A percentile compares a stretch with the other conserved stretches of the same genome.
These are phyloP conservation scores for Arabidopsis arenosa DNA, from an alignment of 345 rosid genomes.

Conservation along the genomic window DNA sequence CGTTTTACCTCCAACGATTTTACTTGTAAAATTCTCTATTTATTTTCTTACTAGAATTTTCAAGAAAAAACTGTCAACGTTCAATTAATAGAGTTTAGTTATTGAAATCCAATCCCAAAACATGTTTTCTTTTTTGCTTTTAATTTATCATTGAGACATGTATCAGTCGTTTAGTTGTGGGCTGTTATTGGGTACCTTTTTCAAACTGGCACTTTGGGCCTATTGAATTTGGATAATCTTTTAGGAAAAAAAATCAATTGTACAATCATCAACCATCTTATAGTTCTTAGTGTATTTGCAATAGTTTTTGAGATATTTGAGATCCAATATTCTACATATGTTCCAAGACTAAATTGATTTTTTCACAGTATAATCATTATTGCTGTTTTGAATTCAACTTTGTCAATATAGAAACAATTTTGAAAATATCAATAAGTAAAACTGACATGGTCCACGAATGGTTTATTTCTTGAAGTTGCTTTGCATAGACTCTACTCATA, in stretches of 20 bases:
- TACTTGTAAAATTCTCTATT: too few species aligned
- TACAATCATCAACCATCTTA: background rate
- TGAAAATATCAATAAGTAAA: background rate
- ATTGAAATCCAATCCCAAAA: too few species aligned
- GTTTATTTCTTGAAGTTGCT: background rate
- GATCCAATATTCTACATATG: background rate
- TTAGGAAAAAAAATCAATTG: background rate
- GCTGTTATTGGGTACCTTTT: background rate
- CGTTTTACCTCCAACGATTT: too few species aligned
- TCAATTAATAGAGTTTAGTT: too few species aligned
- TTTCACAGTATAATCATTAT: background rate
- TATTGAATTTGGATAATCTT: background rate
- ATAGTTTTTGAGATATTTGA: background rate
- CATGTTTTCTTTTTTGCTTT: too few species aligned
- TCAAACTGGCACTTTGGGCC: background rate
- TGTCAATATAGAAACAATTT: background rate
- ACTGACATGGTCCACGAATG: background rate
- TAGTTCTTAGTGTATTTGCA: background rate
- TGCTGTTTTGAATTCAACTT: background rate
- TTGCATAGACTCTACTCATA: conserved; percentile 11
- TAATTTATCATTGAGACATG: background rate
- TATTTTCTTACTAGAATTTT: too few species aligned
- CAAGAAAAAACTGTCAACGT: too few species aligned
- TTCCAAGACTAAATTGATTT: background rate
- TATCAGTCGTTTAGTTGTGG: background rate